Percentiles rank a stretch among this genome's conserved stretches.
Evolutionary conservation across 805 yeast species (phyloP).

Genomic region (Myxozyma kluyveri): DNA sequence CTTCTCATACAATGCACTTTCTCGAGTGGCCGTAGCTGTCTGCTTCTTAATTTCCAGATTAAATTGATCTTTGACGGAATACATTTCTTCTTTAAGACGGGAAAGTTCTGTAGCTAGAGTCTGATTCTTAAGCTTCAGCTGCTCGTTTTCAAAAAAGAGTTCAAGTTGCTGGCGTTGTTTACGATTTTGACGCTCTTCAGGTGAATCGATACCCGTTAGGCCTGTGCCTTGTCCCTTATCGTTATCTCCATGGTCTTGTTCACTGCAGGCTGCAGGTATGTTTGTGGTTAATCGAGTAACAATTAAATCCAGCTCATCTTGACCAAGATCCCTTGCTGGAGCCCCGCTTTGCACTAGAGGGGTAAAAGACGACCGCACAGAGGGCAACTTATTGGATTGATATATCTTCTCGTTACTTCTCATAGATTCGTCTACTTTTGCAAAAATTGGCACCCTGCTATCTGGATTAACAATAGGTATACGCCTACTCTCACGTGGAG

Average conservation of each 20-base stretch:
- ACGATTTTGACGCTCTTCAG: slow-evolving; percentile 19
- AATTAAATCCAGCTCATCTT: slow-evolving; percentile 20
- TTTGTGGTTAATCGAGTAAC: slow-evolving; percentile 21
- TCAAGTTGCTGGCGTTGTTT: slow-evolving; percentile 23
- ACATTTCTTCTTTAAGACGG: slow-evolving; percentile 1
- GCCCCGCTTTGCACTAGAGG: slow-evolving; percentile 25
- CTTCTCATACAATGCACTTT: slow-evolving; percentile 5
- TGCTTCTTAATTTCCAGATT: slow-evolving; percentile 13
- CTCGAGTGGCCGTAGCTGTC: slow-evolving; percentile 8
- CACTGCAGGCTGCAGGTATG: slow-evolving; percentile 1
- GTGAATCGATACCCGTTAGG: slow-evolving; percentile 18
- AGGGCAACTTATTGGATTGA: too few relatives aligned
- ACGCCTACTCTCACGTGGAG: slow-evolving; percentile 23
- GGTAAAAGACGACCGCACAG: slow-evolving; percentile 16
- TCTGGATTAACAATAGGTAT: slow-evolving; percentile 24
- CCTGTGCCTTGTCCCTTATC: slow-evolving; percentile 17
- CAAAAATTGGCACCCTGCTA: slow-evolving; percentile 1
- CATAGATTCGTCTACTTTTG: not conserved
- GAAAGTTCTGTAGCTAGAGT: slow-evolving; percentile 9
- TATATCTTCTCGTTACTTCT: too few relatives aligned
- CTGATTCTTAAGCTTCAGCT: slow-evolving; percentile 11
- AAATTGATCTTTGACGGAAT: slow-evolving; percentile 2
- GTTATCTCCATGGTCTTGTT: slow-evolving; percentile 9
- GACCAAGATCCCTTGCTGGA: slow-evolving; percentile 17
- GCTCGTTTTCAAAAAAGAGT: slow-evolving; percentile 12